Base-by-base conservation (phyloP, 2,329 filamentous ascomycete species). In the Verticillium tricorpus region DNA sequence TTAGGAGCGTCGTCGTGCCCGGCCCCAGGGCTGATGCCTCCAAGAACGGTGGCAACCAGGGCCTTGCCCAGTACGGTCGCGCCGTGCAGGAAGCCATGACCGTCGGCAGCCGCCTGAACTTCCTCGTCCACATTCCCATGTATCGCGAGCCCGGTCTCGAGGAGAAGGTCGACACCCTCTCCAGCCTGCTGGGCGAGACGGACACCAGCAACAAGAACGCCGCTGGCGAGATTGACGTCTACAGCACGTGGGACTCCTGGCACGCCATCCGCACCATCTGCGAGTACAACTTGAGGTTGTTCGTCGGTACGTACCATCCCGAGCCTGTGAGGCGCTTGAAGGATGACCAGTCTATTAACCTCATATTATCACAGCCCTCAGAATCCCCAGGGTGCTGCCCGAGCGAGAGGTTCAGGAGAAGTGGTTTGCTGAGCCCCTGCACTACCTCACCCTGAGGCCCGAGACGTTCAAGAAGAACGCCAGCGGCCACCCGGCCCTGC, bases 191-290 rank as follows among this genome's bases (percentile, higher is more conserved):
- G 54, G 54, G 54, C 14, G 25, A 56, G 28, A 14, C 40, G 22
- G 78, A 85, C 61, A 73, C 78, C 59, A 5, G 35, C 17, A 45
- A 31, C 32, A 45, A 59, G 58, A 32, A 85, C 61, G 73, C 79
- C 59, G 11, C 25, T 12, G 19, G 22, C 3, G 82, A 86, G 25
- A 78, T 89, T 63, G 89, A 94, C 69, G 74, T 90, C 0, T 95
- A 92, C 74, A 88, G 88, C 60, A 84, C 89, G 2, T 99, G 96
- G 96, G 93, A 98, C 75, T 89, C 90, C 1, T 99, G 95, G 95
- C 89, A 99, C 73, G 82, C 89, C 25, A 90, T 99, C 69, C 85
- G 95, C 60, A 89, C 88, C 60, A 81, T 92, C 62, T 97, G 93
- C 83, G 90, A 89, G 77, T 98, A 99, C 76, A 89, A 89, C 74